phyloP scores from a whole-genome alignment of 1,139 yeast genomes.

The Kodamaea arcana region DNA sequence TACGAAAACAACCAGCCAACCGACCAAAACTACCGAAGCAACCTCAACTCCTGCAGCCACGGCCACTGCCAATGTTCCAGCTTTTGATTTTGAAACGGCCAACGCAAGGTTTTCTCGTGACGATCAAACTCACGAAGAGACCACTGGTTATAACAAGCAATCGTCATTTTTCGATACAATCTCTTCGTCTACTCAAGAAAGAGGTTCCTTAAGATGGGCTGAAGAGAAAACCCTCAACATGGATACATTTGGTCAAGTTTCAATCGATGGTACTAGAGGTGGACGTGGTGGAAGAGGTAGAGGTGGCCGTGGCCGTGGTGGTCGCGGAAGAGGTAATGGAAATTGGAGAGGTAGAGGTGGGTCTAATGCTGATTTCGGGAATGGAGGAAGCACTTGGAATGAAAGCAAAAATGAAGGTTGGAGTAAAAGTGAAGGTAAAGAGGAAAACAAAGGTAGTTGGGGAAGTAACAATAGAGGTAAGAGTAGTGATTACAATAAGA shows the following conservation, averaged over 20 bases:
- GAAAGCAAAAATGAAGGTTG: conserved; percentile 8
- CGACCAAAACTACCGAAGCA: conserved; percentile 7
- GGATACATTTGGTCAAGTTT: conserved; percentile 27
- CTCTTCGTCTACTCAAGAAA: conserved; percentile 39
- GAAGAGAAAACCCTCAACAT: conserved; percentile 48
- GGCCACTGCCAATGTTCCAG: conserved; percentile 25
- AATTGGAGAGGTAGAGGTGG: conserved; percentile 3
- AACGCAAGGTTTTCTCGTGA: conserved; percentile 43
- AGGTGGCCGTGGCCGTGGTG: conserved; percentile 24
- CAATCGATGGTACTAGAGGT: conserved; percentile 25
- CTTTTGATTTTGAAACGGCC: conserved; percentile 53
- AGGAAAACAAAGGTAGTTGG: conserved; percentile 16
- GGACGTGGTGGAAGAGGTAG: conserved; percentile 30
- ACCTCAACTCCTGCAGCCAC: conserved; percentile 19
- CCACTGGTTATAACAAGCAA: conserved; percentile 18
- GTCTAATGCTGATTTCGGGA: neutral
- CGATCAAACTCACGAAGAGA: conserved; percentile 19
- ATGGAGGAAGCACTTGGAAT: conserved; percentile 25
- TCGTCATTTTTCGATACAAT: conserved; percentile 27
- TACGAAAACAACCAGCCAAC: conserved; percentile 8
- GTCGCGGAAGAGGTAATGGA: conserved; percentile 19
- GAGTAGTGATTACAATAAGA: conserved; percentile 23
- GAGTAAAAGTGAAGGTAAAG: conserved; percentile 16
- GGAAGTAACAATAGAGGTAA: conserved; percentile 13
- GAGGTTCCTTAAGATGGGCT: conserved; percentile 49